Evolutionary conservation across 495 filamentous ascomycete species (phyloP).

Genomic region (Podospora fimiseda): DNA sequence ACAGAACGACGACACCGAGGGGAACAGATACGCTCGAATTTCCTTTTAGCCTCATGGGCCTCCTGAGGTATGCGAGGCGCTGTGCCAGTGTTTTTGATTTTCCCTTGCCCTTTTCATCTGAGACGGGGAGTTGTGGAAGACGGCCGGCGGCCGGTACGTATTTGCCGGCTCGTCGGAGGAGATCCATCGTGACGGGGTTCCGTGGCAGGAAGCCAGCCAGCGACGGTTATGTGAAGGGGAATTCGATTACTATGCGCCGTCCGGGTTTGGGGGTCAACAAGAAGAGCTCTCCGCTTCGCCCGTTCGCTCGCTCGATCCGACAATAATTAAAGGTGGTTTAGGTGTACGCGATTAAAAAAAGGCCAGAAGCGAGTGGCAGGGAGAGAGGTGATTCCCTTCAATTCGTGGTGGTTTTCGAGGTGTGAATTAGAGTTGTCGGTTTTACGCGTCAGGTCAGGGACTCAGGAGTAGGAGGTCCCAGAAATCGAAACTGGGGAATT

Average conservation of each 20-base stretch:
- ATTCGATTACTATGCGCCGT: constrained; percentile 1
- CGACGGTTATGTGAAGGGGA: neutral
- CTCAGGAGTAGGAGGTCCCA: constrained; percentile 5
- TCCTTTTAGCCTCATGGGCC: constrained; percentile 85
- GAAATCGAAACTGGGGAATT: constrained; percentile 1
- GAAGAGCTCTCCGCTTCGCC: neutral
- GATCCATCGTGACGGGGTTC: constrained; percentile 43
- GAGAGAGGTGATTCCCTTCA: constrained; percentile 16
- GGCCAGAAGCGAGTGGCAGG: constrained; percentile 21
- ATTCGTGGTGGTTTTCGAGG: neutral
- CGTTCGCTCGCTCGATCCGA: neutral
- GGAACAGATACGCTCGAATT: constrained; percentile 94
- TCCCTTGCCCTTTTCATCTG: constrained; percentile 40
- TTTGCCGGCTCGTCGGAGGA: constrained; percentile 48
- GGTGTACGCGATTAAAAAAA: neutral
- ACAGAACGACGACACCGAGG: constrained; percentile 84
- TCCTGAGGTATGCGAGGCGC: constrained; percentile 74
- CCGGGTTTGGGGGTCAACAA: neutral
- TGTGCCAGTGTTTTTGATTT: constrained; percentile 29
- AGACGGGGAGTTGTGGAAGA: constrained; percentile 36
- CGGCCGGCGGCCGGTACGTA: constrained; percentile 37
- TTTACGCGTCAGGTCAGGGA: constrained; percentile 2
- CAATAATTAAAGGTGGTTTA: neutral
- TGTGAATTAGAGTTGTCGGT: neutral
- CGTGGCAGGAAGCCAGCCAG: constrained; percentile 12